Conservation (phyloP, 2,329 filamentous ascomycete species). For the Amauroascus niger region DNA sequence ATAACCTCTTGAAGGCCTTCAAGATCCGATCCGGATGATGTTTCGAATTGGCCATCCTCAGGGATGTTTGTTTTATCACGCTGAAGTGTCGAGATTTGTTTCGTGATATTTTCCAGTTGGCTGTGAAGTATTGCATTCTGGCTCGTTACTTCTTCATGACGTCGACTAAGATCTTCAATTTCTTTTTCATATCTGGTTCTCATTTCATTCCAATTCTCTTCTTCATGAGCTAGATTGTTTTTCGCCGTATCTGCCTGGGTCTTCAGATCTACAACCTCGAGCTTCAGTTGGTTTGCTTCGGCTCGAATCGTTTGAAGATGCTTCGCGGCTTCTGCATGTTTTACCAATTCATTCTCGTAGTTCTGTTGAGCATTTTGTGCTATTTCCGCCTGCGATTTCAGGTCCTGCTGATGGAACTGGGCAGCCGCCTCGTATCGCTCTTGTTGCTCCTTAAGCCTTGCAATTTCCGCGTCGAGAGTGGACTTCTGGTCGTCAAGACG, state of each 20-base stretch:
- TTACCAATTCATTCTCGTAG: conserved; percentile 88
- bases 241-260: conserved; percentile 80
- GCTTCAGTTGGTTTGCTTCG: conserved; percentile 74
- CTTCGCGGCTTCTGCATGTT: conserved; percentile 91
- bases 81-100: conserved; percentile 71
- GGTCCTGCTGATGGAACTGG: conserved; percentile 78
- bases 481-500: conserved; percentile 74
- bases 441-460: conserved; percentile 71
- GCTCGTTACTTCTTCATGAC: conserved; percentile 72
- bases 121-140: conserved; percentile 87
- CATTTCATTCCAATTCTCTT: conserved; percentile 79
- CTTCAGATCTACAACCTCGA: conserved; percentile 62
- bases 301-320: conserved; percentile 65
- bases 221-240: conserved; percentile 64
- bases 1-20: conserved; percentile 84
- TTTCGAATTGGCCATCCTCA: conserved; percentile 43
- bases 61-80: conserved; percentile 55
- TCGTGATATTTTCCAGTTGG: conserved; percentile 72
- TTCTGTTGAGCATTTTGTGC: conserved; percentile 87
- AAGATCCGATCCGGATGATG: conserved; percentile 46
- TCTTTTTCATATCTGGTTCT: conserved; percentile 75
- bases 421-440: conserved; percentile 70
- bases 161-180: conserved; percentile 63
- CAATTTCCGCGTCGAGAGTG: conserved; percentile 66
- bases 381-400: conserved; percentile 88